Evolutionary conservation across 2,329 filamentous ascomycete species (phyloP), one percentile per base, ranked within the genome.

Genomic region (Drechslera avenae): DNA sequence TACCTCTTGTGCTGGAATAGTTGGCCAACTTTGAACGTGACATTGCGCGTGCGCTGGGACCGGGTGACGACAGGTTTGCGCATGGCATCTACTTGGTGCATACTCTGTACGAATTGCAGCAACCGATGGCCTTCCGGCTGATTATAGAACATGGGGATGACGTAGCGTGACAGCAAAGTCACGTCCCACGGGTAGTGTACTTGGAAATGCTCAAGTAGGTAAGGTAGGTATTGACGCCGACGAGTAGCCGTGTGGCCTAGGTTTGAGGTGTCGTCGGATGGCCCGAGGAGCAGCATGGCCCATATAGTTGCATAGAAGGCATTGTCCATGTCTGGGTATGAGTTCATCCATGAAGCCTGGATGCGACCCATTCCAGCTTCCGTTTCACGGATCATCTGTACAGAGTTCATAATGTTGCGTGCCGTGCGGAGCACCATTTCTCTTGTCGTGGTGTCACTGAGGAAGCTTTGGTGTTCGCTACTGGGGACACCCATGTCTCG

Each of bases 1-100:
- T 94, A 96, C 37, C 91, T 83, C 54, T 81, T 85, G 74, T 99
- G 94, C 39, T 81, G 82, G 69, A 97, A 96, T 5, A 96, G 82
- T 63, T 95, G 88, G 1, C 94, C 94, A 42, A 91, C 83, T 21
- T 73, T 74, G 55, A 67, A 73, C 2, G 41, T 42, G 7, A 73
- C 66, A 4, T 62, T 60, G 1, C 32, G 42, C 0, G 55, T 61
- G 10, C 44, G 42, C 6, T 33, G 46, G 8, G 46, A 45, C 9
- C 69, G 58, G 0, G 3, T 45, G 30, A 62, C 46, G 3, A 57
- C 26, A 8, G 54, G 75, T 54, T 81, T 85, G 2, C 78, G 77
- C 50, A 81, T 82, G 9, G 76, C 73, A 63, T 88, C 86, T 21
- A 79, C 78, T 4, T 77, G 76, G 33, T 81, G 78, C 63, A 86